Evolutionary conservation across 345 rosid genomes (phyloP).

Genomic region (Acer saccharum): DNA sequence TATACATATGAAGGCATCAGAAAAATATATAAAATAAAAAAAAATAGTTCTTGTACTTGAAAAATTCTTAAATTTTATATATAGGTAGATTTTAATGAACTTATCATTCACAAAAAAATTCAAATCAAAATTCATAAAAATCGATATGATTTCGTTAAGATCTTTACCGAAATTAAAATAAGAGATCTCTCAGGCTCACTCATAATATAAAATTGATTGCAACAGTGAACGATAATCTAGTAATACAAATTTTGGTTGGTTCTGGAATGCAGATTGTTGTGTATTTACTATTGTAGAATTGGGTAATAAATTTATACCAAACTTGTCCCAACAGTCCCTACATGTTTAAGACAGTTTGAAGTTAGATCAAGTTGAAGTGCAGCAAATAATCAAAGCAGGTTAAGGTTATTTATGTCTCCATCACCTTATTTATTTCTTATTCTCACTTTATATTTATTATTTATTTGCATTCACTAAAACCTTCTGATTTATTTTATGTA

Average conservation of each 20-base stretch:
- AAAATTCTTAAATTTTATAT: too few species aligned
- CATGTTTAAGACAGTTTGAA: neutral
- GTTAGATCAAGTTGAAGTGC: neutral
- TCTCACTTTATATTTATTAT: neutral
- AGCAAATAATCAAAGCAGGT: slow-evolving; percentile 6
- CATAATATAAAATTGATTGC: neutral
- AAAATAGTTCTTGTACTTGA: too few species aligned
- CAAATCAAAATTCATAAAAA: too few species aligned
- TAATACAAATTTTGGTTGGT: neutral
- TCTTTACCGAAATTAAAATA: too few species aligned
- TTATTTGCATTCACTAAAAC: neutral
- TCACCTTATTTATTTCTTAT: neutral
- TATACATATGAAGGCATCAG: too few species aligned
- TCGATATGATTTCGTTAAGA: too few species aligned
- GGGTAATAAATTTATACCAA: slow-evolving; percentile 4
- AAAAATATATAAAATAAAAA: too few species aligned
- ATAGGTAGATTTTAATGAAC: too few species aligned
- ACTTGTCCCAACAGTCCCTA: slow-evolving; percentile 1
- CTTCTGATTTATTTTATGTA: too few species aligned
- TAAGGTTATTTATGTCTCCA: neutral
- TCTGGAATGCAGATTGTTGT: neutral
- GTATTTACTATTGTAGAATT: neutral
- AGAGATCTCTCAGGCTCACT: too few species aligned
- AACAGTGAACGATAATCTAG: neutral
- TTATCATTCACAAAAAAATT: too few species aligned